Evolutionary conservation across 371 early-diverging fungal genomes (phyloP).

Genomic region (Apophysomyces variabilis): DNA sequence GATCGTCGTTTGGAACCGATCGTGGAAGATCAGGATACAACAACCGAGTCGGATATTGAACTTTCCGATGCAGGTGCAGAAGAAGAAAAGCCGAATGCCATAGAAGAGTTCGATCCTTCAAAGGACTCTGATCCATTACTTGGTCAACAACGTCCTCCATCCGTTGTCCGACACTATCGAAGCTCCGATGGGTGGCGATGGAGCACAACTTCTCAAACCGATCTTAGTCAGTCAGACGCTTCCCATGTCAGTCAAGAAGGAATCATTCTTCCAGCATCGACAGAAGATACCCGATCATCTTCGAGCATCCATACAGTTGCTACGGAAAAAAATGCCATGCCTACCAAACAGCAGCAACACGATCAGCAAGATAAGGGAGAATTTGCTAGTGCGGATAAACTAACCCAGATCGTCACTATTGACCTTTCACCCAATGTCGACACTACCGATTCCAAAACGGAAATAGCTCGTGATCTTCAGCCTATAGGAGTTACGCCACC

Average conservation of each 20-base stretch:
- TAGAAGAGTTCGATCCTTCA: background rate
- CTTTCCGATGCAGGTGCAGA: background rate
- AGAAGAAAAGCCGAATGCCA: background rate
- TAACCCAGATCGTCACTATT: too few species aligned
- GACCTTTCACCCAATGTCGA: too few species aligned
- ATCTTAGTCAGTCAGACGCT: background rate
- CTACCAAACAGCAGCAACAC: too few species aligned
- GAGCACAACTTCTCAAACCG: background rate
- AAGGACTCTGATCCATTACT: background rate
- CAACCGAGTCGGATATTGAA: background rate
- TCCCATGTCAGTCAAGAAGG: background rate
- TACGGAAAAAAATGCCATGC: too few species aligned
- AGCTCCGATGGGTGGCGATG: conserved; percentile 1
- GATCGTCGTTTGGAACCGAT: conserved; percentile 19
- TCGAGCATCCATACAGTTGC: too few species aligned
- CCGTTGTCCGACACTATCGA: background rate
- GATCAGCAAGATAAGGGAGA: too few species aligned
- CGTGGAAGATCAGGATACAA: conserved; percentile 9
- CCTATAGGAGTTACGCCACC: too few species aligned
- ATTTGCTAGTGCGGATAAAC: too few species aligned
- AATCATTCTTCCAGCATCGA: too few species aligned
- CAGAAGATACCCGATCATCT: too few species aligned
- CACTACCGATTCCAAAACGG: too few species aligned
- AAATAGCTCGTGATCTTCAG: too few species aligned
- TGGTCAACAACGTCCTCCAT: background rate